Evolutionary conservation across 1,284 basidiomycete genomes (phyloP).

Genomic region (Spongiforma sp.): DNA sequence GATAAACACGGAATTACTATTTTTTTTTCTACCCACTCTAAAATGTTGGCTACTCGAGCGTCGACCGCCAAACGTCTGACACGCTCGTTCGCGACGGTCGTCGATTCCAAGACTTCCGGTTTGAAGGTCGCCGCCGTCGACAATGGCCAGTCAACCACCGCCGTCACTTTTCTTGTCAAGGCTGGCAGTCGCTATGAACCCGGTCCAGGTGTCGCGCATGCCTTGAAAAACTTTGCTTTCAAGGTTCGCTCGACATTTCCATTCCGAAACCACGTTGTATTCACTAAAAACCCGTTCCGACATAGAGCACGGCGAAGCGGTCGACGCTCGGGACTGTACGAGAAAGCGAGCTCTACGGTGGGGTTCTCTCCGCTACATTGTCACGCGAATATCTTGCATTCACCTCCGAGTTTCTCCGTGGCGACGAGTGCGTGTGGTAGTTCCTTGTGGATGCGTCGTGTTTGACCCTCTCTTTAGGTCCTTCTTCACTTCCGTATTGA

Average conservation of each 20-base stretch:
- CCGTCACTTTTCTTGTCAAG: constrained; percentile 90
- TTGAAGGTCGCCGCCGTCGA: constrained; percentile 88
- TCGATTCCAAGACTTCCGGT: constrained; percentile 67
- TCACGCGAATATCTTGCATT: constrained; percentile 91
- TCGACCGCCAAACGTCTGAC: constrained; percentile 61
- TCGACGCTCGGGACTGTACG: constrained; percentile 92
- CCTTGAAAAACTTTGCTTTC: constrained; percentile 96
- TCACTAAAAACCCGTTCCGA: constrained; percentile 1
- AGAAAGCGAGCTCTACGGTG: constrained; percentile 94
- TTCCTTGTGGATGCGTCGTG: background rate
- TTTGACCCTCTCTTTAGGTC: constrained; percentile 50
- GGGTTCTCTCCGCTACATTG: constrained; percentile 87
- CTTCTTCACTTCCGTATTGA: constrained; percentile 88
- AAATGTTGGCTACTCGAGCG: constrained; percentile 65
- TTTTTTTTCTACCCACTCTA: constrained; percentile 1
- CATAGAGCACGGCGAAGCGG: constrained; percentile 80
- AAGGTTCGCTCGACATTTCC: constrained; percentile 64
- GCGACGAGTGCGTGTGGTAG: constrained; percentile 85
- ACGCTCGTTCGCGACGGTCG: constrained; percentile 80
- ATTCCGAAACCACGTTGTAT: background rate
- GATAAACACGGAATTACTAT: constrained; percentile 37
- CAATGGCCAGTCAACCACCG: constrained; percentile 79
- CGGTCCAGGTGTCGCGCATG: constrained; percentile 87
- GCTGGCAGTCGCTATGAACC: constrained; percentile 89
- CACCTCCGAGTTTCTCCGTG: constrained; percentile 94